Conservation (phyloP, 2,329 filamentous ascomycete genomes). For the Alternaria ethzedia region DNA sequence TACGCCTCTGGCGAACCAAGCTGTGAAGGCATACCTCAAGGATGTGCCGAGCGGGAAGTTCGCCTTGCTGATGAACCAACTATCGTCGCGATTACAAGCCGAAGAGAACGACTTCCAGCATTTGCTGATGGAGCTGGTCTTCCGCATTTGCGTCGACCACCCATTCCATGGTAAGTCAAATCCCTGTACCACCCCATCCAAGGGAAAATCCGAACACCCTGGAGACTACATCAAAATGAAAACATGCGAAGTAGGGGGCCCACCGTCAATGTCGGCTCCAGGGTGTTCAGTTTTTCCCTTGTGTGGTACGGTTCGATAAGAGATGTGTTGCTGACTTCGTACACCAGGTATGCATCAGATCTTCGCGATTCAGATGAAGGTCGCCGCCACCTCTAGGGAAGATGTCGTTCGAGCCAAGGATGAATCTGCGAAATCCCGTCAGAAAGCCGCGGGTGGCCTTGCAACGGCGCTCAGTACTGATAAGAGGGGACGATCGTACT, state of each 20-base stretch:
- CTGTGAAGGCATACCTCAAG: slow-evolving; percentile 72
- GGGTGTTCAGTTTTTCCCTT: not conserved
- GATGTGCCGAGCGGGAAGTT: slow-evolving; percentile 91
- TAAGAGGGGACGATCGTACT: slow-evolving; percentile 62
- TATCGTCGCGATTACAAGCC: slow-evolving; percentile 88
- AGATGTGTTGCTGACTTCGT: not conserved
- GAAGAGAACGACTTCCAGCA: slow-evolving; percentile 74
- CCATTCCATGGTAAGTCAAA: slow-evolving; percentile 74
- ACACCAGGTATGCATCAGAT: slow-evolving; percentile 82
- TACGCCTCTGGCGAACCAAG: slow-evolving; percentile 76
- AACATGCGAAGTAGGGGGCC: not conserved
- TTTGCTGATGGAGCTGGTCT: slow-evolving; percentile 74
- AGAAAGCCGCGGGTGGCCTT: slow-evolving; percentile 74
- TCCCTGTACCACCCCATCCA: not conserved
- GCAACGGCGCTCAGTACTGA: slow-evolving; percentile 65
- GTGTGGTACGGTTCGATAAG: fast-evolving
- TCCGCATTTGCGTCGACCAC: slow-evolving; percentile 87
- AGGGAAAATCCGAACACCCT: not conserved
- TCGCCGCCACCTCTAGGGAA: slow-evolving; percentile 63
- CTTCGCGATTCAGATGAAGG: slow-evolving; percentile 65
- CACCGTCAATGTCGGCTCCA: not conserved
- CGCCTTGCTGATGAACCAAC: slow-evolving; percentile 89
- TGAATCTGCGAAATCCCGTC: slow-evolving; percentile 74
- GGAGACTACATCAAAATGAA: not conserved
- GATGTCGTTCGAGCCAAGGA: slow-evolving; percentile 68